Conservation (phyloP, 495 filamentous ascomycete species). For the Glonium stellatum region DNA sequence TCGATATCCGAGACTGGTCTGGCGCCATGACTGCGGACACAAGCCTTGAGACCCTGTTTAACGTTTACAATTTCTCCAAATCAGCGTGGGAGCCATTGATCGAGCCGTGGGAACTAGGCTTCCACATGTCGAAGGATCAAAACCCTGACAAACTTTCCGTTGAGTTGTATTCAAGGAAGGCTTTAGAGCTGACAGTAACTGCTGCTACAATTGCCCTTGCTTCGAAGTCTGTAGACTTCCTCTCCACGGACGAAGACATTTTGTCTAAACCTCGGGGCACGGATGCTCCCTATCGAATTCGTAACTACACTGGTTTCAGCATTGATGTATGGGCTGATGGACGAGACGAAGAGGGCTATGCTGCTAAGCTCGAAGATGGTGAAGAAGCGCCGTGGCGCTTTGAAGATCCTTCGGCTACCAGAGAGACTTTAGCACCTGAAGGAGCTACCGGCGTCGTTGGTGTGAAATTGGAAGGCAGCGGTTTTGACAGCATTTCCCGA, state of each 20-base stretch:
- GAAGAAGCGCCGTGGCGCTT: conserved; percentile 94
- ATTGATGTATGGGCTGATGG: conserved; percentile 67
- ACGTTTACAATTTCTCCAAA: conserved; percentile 98
- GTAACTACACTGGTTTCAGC: conserved; percentile 92
- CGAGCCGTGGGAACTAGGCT: conserved; percentile 90
- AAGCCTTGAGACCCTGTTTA: conserved; percentile 84
- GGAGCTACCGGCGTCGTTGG: conserved; percentile 68
- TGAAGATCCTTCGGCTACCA: conserved; percentile 87
- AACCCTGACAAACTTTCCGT: conserved; percentile 70
- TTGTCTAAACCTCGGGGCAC: conserved; percentile 85
- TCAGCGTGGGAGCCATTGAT: conserved; percentile 96
- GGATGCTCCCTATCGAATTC: conserved; percentile 87
- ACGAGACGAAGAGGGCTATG: conserved; percentile 50
- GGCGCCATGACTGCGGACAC: conserved; percentile 79
- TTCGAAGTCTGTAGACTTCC: conserved; percentile 86
- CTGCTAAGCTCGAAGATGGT: conserved; percentile 80
- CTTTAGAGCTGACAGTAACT: conserved; percentile 84
- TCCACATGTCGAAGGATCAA: conserved; percentile 76
- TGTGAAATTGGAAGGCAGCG: conserved; percentile 81
- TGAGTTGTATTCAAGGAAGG: conserved; percentile 80
- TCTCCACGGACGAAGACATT: conserved; percentile 84
- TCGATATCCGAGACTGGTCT: conserved; percentile 84
- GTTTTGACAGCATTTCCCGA: conserved; percentile 80
- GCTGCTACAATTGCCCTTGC: conserved; percentile 89
- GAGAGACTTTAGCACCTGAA: conserved; percentile 83